A percentile compares a stretch with the other conserved stretches of the same genome.
These are phyloP conservation scores for Fusarium torreyae DNA, from an alignment of 2,329 filamentous ascomycete genomes.

Conservation along the genomic window DNA sequence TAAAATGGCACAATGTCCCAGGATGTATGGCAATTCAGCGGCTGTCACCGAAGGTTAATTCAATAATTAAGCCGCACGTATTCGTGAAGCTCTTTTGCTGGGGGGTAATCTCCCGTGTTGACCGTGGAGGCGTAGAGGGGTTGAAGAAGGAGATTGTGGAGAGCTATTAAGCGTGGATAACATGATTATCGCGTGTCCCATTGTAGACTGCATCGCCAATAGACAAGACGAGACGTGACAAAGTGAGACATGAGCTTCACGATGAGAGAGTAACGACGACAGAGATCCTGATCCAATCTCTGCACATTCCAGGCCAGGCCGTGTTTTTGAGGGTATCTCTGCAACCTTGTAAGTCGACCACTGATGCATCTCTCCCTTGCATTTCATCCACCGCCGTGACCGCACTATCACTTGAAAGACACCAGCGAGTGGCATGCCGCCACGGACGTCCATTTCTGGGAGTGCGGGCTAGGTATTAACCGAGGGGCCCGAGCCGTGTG, in stretches of 20 bases:
- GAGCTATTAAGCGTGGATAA: conserved; percentile 30
- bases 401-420: conserved; percentile 8
- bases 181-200: conserved; percentile 31
- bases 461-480: conserved; percentile 18
- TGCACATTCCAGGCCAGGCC: conserved; percentile 29
- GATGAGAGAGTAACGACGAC: conserved; percentile 20
- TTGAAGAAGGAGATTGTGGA: conserved; percentile 19
- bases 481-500: conserved; percentile 34
- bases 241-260: conserved; percentile 32
- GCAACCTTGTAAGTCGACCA: conserved; percentile 25
- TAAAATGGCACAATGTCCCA: conserved; percentile 9
- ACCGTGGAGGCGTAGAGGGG: conserved; percentile 17
- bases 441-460: conserved; percentile 7
- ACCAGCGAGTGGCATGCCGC: conserved; percentile 5
- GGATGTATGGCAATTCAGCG: conserved; percentile 1
- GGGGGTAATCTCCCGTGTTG: conserved; percentile 5
- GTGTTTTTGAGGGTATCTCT: conserved; percentile 14
- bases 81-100: conserved; percentile 16
- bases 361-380: conserved; percentile 33
- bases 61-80: conserved; percentile 1
- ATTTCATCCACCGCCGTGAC: conserved; percentile 24
- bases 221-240: conserved; percentile 28
- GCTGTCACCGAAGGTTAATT: conserved; percentile 5
- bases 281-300: conserved; percentile 29
- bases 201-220: conserved; percentile 33